phyloP scores from a whole-genome alignment of 2,329 filamentous ascomycete genomes.

The Aspergillus sp. region DNA sequence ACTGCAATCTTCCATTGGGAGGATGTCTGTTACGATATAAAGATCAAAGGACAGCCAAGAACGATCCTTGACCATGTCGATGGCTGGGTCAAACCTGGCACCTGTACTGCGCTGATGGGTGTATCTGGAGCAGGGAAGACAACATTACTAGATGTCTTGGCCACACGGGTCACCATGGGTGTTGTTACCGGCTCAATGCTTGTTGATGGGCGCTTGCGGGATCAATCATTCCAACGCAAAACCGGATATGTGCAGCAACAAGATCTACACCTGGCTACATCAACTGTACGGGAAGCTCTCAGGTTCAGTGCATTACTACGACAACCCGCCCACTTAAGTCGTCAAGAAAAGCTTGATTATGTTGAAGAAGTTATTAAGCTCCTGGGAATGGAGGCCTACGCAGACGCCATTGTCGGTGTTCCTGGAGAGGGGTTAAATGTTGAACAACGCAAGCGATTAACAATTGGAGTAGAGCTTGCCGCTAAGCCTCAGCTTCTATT shows the following conservation, averaged over 20 bases:
- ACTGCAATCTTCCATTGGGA: constrained; percentile 84
- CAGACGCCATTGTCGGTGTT: constrained; percentile 86
- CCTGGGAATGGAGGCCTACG: constrained; percentile 85
- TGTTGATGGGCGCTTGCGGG: constrained; percentile 72
- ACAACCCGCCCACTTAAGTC: constrained; percentile 71
- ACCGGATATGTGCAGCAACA: constrained; percentile 92
- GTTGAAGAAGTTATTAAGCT: constrained; percentile 89
- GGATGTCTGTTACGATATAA: constrained; percentile 78
- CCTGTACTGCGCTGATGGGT: constrained; percentile 84
- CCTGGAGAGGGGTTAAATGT: constrained; percentile 73
- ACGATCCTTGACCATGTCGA: constrained; percentile 82
- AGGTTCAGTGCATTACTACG: constrained; percentile 82
- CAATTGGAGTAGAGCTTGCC: constrained; percentile 90
- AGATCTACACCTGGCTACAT: constrained; percentile 81
- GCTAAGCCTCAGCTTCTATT: constrained; percentile 86
- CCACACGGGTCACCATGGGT: constrained; percentile 83
- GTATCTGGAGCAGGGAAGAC: constrained; percentile 94
- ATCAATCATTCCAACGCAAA: constrained; percentile 84
- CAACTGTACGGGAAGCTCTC: constrained; percentile 84
- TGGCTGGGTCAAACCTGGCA: constrained; percentile 92
- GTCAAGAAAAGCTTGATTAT: constrained; percentile 77
- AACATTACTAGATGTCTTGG: constrained; percentile 81
- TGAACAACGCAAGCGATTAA: constrained; percentile 74
- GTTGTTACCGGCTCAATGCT: constrained; percentile 87
- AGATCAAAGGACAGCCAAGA: constrained; percentile 74